phyloP scores from a whole-genome alignment of 2,329 filamentous ascomycete species.

The Aureobasidium sp. region DNA sequence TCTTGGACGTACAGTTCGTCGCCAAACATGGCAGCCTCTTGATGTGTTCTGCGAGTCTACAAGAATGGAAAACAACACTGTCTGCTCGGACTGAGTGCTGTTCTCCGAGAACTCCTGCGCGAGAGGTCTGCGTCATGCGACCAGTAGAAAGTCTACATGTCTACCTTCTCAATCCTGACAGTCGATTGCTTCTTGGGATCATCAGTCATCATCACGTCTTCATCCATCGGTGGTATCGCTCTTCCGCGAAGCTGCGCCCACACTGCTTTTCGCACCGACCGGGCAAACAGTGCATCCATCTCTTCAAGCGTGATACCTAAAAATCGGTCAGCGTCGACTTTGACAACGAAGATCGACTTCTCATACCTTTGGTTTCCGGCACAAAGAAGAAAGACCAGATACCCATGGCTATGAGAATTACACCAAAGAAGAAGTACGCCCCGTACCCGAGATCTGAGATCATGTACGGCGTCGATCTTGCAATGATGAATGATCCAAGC shows the following conservation, averaged over 20 bases:
- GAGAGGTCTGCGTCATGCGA: not conserved
- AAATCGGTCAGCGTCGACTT: not conserved
- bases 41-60: not conserved
- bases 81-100: not conserved
- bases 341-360: not conserved
- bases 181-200: not conserved
- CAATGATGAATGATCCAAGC: conserved; percentile 33
- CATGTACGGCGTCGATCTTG: conserved; percentile 30
- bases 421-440: conserved; percentile 31
- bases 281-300: not conserved
- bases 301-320: not conserved
- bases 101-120: not conserved
- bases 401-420: conserved; percentile 39
- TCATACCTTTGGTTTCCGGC: conserved; percentile 58
- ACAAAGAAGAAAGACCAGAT: conserved; percentile 57
- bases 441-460: conserved; percentile 30
- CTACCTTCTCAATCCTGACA: not conserved
- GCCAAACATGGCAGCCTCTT: too few relatives aligned
- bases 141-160: not conserved
- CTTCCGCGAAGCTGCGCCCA: not conserved
- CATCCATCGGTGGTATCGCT: not conserved
- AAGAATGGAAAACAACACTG: too few relatives aligned
- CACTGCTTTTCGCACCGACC: not conserved
- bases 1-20: too few relatives aligned
- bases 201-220: not conserved